Base-by-base conservation (phyloP, 2,329 filamentous ascomycete genomes). In the Aspergillus calidoustus region DNA sequence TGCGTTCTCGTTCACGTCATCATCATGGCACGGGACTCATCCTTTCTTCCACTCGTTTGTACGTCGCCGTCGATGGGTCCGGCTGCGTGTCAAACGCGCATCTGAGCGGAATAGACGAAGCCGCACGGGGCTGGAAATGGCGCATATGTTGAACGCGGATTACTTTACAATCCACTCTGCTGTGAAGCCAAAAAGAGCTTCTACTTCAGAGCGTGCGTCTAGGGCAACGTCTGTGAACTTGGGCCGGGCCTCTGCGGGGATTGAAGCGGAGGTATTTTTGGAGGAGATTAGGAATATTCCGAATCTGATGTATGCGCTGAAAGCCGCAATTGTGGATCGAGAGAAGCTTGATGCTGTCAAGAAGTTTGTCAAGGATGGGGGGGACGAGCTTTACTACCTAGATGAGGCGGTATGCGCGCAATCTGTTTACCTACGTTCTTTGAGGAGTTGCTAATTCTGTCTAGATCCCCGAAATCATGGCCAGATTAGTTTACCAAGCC, bases 31-130 rank as follows among this genome's bases (percentile, higher is more conserved):
- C 76, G 89, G 89, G 3, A 91, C 91, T 19, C 87, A 90, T 73
- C 90, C 87, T 28, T 98, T 94, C 93, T 97, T 92, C 77, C 94
- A 93, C 75, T 96, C 92, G 1, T 99, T 94, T 73, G 95, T 97
- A n/a, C 85, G 95, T 41, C 84, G 95, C 68, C 86, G 95, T 64
- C 87, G 92, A 23, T 99, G 95, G 95, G 87, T 94, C 58, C 84
- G 95, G 48, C 90, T 91, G 75, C 84, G 95, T 38, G 84, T 90
- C 56, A 91, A 90, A 77, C 86, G 86, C 72, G 81, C 76, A 50
- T 58, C 72, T 30, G 66, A 70, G 31, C 57, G 55, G 31, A 62
- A 63, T 17, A 46, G 62, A 44, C 63, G 67, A 7, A 70, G 67
- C 1, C 68, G 84, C 51, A 74, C 81, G 44, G 72, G 65, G 4